Base-by-base conservation (phyloP, 2,329 filamentous ascomycete genomes). In the Thermothelomyces thermophilus region DNA sequence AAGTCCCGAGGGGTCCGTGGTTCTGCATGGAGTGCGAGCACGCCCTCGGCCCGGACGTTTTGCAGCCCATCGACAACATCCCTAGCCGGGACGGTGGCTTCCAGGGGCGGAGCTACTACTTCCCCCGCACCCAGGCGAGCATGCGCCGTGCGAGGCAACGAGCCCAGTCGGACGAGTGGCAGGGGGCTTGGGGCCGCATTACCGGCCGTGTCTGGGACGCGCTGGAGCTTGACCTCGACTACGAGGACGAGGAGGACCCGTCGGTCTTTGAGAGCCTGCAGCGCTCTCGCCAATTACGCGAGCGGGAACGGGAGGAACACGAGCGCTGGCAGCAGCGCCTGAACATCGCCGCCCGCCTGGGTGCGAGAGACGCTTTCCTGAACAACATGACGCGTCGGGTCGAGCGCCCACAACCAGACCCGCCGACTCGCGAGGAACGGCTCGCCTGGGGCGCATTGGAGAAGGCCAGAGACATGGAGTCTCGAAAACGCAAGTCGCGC, bases 391-490 rank as follows among this genome's bases (percentile, higher is more conserved):
- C 76, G 3, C 68, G 69, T 5, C 68, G 87, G 37, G 82, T 83
- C 65, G 83, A 40, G 70, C 83, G 41, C 77, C 41, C 45, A n/a
- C 51, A 44, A 4, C 76, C 61, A 26, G 77, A 70, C 14, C 68
- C 81, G 33, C 87, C 94, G 66, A 86, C 85, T 7, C 72, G 83
- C 36, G 90, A 95, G 59, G 90, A 95, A 66, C 76, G 85, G 47
- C 77, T 83, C 51, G 89, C 91, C 3, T 96, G 91, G 93, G 88
- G 90, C 55, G 89, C 87, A 17, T 84, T 97, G 55, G 90, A 96
- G 59, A 87, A 84, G 65, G 90, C 87, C 37, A 79, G 88, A 56
- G 84, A 90, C 53, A 76, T 79, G 16, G 77, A 86, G 56, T 74
- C 73, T 45, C 82, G 87, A 52, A 90, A 95, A 70, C 82, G 90